Base-by-base conservation (phyloP, 2,329 filamentous ascomycete genomes). In the Amesomyces nigricolor region DNA sequence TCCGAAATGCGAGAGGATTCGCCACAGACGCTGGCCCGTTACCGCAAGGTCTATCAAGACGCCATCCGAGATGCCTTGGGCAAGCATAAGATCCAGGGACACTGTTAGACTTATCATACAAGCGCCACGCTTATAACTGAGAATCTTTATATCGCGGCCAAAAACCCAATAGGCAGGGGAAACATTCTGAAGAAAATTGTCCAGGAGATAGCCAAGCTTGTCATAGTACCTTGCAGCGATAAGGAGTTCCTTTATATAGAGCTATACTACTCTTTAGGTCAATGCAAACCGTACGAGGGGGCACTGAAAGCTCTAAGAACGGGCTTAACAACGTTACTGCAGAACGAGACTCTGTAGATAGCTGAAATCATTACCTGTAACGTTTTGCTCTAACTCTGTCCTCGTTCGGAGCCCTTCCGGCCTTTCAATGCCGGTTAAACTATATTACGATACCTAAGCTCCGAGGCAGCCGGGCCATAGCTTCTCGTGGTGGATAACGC, bases 121-220 rank as follows among this genome's bases (percentile, higher is more conserved):
- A 40, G 47, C 37, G 37, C 37, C 6, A 37, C 45, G 16, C 45
- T 47, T 5, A 49, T 49, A 16, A 49, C 47, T 11, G 47, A 49
- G 47, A 49, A 30, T 37, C 19, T 49, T 49, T 10, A 37, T 30
- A 49, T 49, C 47, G 47, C 47, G 37, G 47, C 17, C 13, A 42
- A 10, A 10, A 30, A 49, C 37, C 37, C 13, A 42, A 22, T 13
- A 22, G 22, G 14, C 14, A 49, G 47, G 37, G 47, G 22, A 42
- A 42, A 17, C 13, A 49, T 49, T 30, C 37, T 49, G 22, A 42
- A 37, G 22, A 42, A 42, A 22, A 40, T 49, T 42, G 37, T 49
- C 14, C 37, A 42, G 37, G 47, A 49, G 47, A 49, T 49, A 49
- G 47, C 47, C 37, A 10, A 13, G 47, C 30, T 49, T 40, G 47